Conservation (phyloP, 139 green algal species). For the Picochlorum sp. region DNA sequence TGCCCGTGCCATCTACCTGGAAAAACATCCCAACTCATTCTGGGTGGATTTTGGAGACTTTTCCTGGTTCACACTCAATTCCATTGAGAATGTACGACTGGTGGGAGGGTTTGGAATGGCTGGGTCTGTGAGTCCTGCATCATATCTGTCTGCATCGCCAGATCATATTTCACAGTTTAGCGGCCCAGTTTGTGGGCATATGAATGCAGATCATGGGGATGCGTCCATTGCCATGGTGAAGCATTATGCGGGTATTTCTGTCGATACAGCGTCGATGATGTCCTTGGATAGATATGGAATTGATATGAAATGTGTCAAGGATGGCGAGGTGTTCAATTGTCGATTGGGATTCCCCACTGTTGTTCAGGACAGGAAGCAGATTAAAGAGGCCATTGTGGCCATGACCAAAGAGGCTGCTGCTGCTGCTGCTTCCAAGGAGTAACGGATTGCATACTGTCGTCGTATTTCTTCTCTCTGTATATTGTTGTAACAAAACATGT, state of each 20-base stretch:
- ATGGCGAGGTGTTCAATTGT: slow-evolving; percentile 33
- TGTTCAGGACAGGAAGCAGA: slow-evolving; percentile 44
- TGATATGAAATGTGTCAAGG: slow-evolving; percentile 28
- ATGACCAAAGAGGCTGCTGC: slow-evolving; percentile 48
- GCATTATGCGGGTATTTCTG: slow-evolving; percentile 45
- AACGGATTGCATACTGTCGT: neutral
- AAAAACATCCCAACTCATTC: slow-evolving; percentile 67
- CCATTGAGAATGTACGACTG: slow-evolving; percentile 35
- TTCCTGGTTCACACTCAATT: slow-evolving; percentile 45
- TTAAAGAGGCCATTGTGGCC: slow-evolving; percentile 66
- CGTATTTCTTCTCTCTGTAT: too few relatives aligned
- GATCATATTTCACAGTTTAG: slow-evolving; percentile 72
- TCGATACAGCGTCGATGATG: slow-evolving; percentile 45
- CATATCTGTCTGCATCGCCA: slow-evolving; percentile 44
- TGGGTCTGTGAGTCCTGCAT: slow-evolving; percentile 26
- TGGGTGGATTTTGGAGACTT: slow-evolving; percentile 82
- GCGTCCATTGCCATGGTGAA: slow-evolving; percentile 52
- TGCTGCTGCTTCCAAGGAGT: slow-evolving; percentile 4
- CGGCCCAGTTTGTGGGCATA: slow-evolving; percentile 63
- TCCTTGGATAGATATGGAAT: slow-evolving; percentile 66
- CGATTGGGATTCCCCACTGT: slow-evolving; percentile 46
- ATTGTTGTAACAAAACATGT: too few relatives aligned
- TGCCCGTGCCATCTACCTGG: slow-evolving; percentile 45
- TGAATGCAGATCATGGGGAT: slow-evolving; percentile 48
- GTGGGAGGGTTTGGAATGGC: slow-evolving; percentile 66